Evolutionary conservation across 2,329 filamentous ascomycete genomes (phyloP), one percentile per base, ranked within the genome.

Genomic region (Beauveria caledonica): DNA sequence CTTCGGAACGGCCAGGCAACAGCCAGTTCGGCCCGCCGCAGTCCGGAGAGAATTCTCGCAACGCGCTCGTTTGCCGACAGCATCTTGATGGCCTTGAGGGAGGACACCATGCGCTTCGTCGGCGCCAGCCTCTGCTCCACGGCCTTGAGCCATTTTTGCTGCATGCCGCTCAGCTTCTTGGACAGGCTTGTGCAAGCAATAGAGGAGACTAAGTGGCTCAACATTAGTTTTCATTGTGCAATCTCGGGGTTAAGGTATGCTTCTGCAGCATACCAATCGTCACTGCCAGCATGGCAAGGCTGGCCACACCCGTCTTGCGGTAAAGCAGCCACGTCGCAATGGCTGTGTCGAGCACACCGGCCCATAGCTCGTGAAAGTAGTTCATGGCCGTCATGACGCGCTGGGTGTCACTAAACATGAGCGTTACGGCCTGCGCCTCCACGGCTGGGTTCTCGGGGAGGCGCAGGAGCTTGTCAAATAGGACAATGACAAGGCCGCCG

Each of bases 361-460:
- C 42, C 53, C 53, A 56, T 2, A 56, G 53, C 53, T 56, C 42
- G 42, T 56, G 53, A 5, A 56, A 56, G 42, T 56, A 56, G 11
- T 56, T 56, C 53, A 56, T 56, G 19, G 53, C 53, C 5, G 53
- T n/a, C 53, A 56, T 56, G 53, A 56, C 42, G 1, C 42, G 21
- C 19, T 56, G 53, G 25, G 25, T 56, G 42, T 56, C 53, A 29
- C 53, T 56, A n/a, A 56, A 56, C 53, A 56, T 56, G 53, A 56
- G 53, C 13, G 53, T 56, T 42, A 56, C 25, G 11, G 53, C 42
- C 2, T 25, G 53, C 11, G 53, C 27, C 42, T 56, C 53, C 11
- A 56, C 27, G 10, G 42, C 25, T 13, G 42, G 53, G 19, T 23
- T 36, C n/a, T 56, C 53, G 42, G 53, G 17, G 5, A 56, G 53